Evolutionary conservation across 495 filamentous ascomycete species (phyloP).

Genomic region (Neurospora sp.): DNA sequence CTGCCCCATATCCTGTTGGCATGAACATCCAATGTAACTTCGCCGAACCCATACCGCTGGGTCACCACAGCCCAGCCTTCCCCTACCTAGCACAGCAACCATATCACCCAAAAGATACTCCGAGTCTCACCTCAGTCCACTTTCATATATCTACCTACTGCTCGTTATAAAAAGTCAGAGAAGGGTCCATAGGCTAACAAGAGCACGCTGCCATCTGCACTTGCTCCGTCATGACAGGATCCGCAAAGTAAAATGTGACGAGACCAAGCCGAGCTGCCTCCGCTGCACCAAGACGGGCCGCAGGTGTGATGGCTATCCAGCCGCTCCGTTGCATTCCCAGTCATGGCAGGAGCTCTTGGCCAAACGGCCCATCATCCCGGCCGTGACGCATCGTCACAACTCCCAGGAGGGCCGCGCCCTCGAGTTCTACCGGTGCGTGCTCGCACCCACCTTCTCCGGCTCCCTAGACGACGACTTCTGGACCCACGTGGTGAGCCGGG

Average conservation of each 20-base stretch:
- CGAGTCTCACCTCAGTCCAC: neutral
- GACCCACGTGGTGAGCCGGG: constrained; percentile 39
- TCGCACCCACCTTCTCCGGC: constrained; percentile 30
- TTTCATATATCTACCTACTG: neutral
- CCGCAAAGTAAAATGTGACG: constrained; percentile 32
- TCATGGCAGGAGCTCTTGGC: constrained; percentile 18
- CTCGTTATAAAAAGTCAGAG: neutral
- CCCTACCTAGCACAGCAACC: neutral
- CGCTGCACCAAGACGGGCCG: constrained; percentile 22
- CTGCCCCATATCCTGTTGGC: constrained; percentile 1
- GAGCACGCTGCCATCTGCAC: neutral
- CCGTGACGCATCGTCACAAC: constrained; percentile 10
- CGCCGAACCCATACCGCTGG: neutral
- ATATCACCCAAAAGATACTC: neutral
- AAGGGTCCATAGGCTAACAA: neutral
- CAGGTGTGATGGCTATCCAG: constrained; percentile 22
- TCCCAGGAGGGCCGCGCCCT: constrained; percentile 25
- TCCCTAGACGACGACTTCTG: constrained; percentile 43
- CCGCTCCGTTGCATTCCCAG: constrained; percentile 7
- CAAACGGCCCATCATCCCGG: constrained; percentile 15
- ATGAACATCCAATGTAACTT: neutral
- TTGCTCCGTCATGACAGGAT: constrained; percentile 3
- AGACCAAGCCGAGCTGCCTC: constrained; percentile 22
- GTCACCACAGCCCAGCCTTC: neutral
- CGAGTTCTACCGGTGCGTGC: constrained; percentile 33